Evolutionary conservation across 2,329 filamentous ascomycete species (phyloP), one percentile per base, ranked within the genome.

Genomic region (Cryphonectria radicalis): DNA sequence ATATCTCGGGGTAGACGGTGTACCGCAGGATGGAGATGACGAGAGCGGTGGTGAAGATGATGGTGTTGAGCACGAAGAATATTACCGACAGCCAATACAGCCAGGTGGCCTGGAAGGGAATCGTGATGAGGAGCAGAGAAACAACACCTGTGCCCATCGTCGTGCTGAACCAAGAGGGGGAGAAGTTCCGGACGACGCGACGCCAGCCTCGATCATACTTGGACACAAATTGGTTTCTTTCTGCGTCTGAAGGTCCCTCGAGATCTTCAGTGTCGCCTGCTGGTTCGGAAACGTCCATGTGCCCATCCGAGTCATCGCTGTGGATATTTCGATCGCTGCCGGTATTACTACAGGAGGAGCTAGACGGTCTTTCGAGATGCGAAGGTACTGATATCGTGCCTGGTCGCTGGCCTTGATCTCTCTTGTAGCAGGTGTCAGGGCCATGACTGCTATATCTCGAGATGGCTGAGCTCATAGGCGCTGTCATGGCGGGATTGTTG

Each of bases 131-230:
- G 4, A 91, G 80, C 32, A 90, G 83, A 0, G 87, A 87, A 0
- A 88, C 85, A 59, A 91, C 87, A 17, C 90, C 90, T 0, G 90
- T 92, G 40, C 90, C 89, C 89, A 92, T 88, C 22, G 81, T 87
- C 25, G 84, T 82, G 0, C 82, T 79, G 77, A 88, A 87, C 85
- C 85, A 86, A 74, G 83, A 85, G 22, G 84, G 84, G 63, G 81
- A 84, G 72, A 85, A 85, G 73, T 85, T 82, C 66, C 80, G 79
- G 28, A 83, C 78, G 6, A 83, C 77, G 60, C 78, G 76, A 64
- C 79, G 74, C 79, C 79, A 81, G 53, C 79, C 79, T 14, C 46
- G 50, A 10, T 75, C 67, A 4, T 77, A 69, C 50, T 73, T 76
- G 67, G 50, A 42, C 8, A 43, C 14, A 5, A 28, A 19, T n/a